Base-by-base conservation (phyloP, 805 yeast species). In the Myxozyma monticola region DNA sequence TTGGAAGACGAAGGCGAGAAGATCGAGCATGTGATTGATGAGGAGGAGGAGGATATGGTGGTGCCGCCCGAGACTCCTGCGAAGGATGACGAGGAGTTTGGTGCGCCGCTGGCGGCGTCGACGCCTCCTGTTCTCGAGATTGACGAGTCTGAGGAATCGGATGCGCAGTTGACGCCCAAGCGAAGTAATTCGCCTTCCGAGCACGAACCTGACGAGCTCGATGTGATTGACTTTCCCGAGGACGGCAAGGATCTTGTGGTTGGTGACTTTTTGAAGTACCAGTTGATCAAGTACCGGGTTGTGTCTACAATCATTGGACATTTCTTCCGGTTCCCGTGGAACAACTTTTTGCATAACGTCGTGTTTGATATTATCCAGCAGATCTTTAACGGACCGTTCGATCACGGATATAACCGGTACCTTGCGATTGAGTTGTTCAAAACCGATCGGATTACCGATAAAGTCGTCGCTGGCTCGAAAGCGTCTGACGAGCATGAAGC, bases 301-400 rank as follows among this genome's bases (percentile, higher is more conserved):
- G 52, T 57, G 18, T 45, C 61, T 3, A 56, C 56, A 4, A 57
- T 57, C 24, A 35, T 57, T 20, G 69, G 76, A 24, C 81, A 85
- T 76, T 88, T 93, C 63, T 83, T 90, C 68, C 72, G 77, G 54
- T 88, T 83, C 68, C 96, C 98, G 5, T 93, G 98, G 98, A 93
- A 93, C 67, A 93, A 93, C 65, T 93, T 93, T 64, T 78, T 93
- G 74, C 99, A 93, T 68, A 93, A 91, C 64, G 99, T 93, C 50
- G 96, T 93, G 7, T 93, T 91, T 74, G 99, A 93, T 69, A 80
- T 93, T 55, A 84, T 93, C 28, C 99, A 93, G 68, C 99, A 93
- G 67, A 81, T 93, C 17, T 78, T 93, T 66, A 89, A 88, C 67
- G 98, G 96, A 0, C 78, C 84, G 37, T 78, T 84, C 75, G 91